Evolutionary conservation across 2,329 filamentous ascomycete species (phyloP).

Genomic region (Camillea tinctor): DNA sequence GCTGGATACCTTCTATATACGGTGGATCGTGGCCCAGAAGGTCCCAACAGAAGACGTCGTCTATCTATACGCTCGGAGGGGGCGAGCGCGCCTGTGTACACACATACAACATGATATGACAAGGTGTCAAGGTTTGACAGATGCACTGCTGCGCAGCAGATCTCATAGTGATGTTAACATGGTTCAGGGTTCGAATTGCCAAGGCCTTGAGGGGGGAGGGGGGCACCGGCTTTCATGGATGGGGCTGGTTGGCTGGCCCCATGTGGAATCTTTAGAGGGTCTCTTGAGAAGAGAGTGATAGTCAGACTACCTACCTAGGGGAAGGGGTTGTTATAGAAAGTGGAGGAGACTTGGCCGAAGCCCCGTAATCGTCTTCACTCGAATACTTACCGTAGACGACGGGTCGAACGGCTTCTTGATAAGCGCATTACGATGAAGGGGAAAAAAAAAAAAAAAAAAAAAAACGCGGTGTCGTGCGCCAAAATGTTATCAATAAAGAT

Average conservation of each 20-base stretch:
- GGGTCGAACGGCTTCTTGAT: neutral
- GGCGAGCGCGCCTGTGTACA: conserved; percentile 6
- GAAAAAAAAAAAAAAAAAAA: neutral
- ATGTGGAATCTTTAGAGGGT: conserved; percentile 8
- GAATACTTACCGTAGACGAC: neutral
- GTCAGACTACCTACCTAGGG: neutral
- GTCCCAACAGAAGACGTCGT: neutral
- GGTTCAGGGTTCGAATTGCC: conserved; percentile 20
- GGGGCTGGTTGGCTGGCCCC: conserved; percentile 15
- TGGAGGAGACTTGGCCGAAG: neutral
- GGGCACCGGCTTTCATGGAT: conserved; percentile 15
- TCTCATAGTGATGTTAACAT: conserved; percentile 18
- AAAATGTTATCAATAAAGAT: neutral
- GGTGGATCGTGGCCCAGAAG: neutral
- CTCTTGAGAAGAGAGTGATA: neutral
- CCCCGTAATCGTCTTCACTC: neutral
- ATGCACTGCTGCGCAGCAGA: conserved; percentile 16
- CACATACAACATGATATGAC: conserved; percentile 8
- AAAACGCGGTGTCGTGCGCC: neutral
- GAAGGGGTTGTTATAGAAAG: neutral
- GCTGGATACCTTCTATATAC: neutral
- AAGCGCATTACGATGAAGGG: neutral
- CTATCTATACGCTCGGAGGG: neutral
- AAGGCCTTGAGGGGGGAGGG: conserved; percentile 21
- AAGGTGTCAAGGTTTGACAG: conserved; percentile 16